phyloP scores from a whole-genome alignment of 495 filamentous ascomycete species.

The Penicillium cataractarum region DNA sequence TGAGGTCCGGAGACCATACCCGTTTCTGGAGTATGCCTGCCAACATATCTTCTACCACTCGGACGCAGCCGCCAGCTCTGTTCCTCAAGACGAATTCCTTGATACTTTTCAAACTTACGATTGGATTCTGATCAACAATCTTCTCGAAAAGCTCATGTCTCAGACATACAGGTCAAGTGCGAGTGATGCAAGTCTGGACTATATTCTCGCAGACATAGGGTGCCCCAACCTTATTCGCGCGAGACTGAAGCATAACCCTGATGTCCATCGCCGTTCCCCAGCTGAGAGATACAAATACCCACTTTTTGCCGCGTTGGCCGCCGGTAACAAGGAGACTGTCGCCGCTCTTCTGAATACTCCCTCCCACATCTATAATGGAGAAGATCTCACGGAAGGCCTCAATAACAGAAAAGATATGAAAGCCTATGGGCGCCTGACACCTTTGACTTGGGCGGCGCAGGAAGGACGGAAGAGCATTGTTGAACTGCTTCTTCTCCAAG shows the following conservation, averaged over 20 bases:
- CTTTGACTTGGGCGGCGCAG: conserved; percentile 28
- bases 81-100: conserved; percentile 46
- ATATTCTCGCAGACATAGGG: conserved; percentile 51
- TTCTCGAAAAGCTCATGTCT: conserved; percentile 33
- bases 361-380: conserved; percentile 14
- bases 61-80: conserved; percentile 33
- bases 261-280: conserved; percentile 28
- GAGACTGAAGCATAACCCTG: conserved; percentile 19
- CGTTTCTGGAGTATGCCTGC: conserved; percentile 52
- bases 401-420: conserved; percentile 14
- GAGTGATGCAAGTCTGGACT: conserved; percentile 31
- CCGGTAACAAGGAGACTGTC: conserved; percentile 24
- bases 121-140: conserved; percentile 47
- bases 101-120: conserved; percentile 28
- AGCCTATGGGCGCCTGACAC: conserved; percentile 19
- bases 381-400: conserved; percentile 19
- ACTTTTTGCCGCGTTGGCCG: conserved; percentile 48
- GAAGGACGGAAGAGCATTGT: conserved; percentile 18
- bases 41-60: conserved; percentile 50
- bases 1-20: conserved; percentile 23
- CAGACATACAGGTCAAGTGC: conserved; percentile 36
- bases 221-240: conserved; percentile 41
- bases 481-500: conserved; percentile 19
- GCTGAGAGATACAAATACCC: conserved; percentile 44
- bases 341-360: conserved; percentile 30